Evolutionary conservation across 192 early-diverging fungal species (phyloP), one percentile per base, ranked within the genome.

Genomic region (Coemansia sp.): DNA sequence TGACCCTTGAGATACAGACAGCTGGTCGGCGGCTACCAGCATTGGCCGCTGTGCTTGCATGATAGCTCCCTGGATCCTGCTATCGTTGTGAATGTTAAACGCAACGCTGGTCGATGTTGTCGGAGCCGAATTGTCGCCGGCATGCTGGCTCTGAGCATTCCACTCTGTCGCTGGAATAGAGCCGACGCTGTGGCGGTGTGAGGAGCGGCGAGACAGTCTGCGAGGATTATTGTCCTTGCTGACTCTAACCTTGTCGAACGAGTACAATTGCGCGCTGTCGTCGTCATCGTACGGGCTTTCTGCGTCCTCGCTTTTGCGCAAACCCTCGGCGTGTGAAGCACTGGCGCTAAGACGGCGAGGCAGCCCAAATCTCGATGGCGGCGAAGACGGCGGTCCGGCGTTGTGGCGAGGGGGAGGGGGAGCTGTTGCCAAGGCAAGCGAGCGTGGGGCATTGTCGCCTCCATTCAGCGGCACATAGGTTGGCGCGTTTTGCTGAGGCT

Each of bases 191-290:
- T 53, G 52, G 15, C 52, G 27, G 18, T 34, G 52, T 27, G 52
- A 53, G 0, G 52, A 53, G 52, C 52, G 52, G n/a, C 52, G 52
- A 19, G 52, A 53, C 27, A 35, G 14, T 53, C 52, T 53, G 2
- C 27, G 29, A 33, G 52, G 27, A 27, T 10, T 12, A 18, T 53
- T 32, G 9, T 53, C 52, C 33, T 53, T 32, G 11, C 38, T 53
- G 19, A 76, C 67, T 40, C 44, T 76, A 48, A 76, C 63, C 35
- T 42, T 65, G 33, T 76, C 66, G 21, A 76, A 76, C 17, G 67
- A 65, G 41, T 62, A 65, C 26, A 76, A n/a, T 19, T 62, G 67
- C 22, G 56, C 56, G 52, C 56, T 53, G 9, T 68, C 71, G 56
- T 63, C 57, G n/a, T 58, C 48, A 8, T 71, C 69, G 37, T 60